These are phyloP conservation scores for Priceomyces carsonii DNA, from an alignment of 805 yeast species.

Conservation along the genomic window DNA sequence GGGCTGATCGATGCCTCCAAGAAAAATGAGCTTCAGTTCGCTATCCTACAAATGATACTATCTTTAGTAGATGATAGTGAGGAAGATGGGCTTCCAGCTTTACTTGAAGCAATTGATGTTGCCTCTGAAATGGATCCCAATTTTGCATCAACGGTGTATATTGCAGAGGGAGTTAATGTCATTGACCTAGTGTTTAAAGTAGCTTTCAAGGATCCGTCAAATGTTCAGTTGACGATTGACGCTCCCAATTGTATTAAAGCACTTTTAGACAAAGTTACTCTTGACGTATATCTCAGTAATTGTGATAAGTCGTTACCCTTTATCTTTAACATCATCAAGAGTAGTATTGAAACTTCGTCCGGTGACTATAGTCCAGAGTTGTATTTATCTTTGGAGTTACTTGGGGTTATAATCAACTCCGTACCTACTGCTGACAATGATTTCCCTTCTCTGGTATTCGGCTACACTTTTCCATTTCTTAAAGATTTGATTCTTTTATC, in stretches of 20 bases:
- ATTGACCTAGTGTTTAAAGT: constrained; percentile 61
- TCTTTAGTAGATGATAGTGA: constrained; percentile 60
- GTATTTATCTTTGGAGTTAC: constrained; percentile 56
- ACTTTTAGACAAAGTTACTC: constrained; percentile 50
- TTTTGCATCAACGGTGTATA: constrained; percentile 20
- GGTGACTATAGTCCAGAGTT: constrained; percentile 62
- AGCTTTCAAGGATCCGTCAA: constrained; percentile 72
- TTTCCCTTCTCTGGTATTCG: constrained; percentile 43
- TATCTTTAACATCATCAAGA: constrained; percentile 37
- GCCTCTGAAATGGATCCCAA: constrained; percentile 44
- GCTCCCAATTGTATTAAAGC: constrained; percentile 68
- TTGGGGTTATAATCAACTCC: constrained; percentile 50
- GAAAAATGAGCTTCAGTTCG: constrained; percentile 26
- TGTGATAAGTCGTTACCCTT: constrained; percentile 56
- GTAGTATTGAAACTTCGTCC: constrained; percentile 19
- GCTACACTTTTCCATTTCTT: constrained; percentile 44
- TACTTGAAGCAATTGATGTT: constrained; percentile 68
- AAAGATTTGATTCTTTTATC: constrained; percentile 43
- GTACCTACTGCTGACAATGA: constrained; percentile 30
- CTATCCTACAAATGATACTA: constrained; percentile 39
- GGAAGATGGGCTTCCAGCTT: constrained; percentile 76
- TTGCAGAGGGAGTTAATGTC: constrained; percentile 29
- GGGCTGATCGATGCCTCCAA: constrained; percentile 8
- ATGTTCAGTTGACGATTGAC: constrained; percentile 66
- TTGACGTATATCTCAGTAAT: constrained; percentile 45